Evolutionary conservation across 441 rosid species (phyloP).

Genomic region (Breynia disticha): DNA sequence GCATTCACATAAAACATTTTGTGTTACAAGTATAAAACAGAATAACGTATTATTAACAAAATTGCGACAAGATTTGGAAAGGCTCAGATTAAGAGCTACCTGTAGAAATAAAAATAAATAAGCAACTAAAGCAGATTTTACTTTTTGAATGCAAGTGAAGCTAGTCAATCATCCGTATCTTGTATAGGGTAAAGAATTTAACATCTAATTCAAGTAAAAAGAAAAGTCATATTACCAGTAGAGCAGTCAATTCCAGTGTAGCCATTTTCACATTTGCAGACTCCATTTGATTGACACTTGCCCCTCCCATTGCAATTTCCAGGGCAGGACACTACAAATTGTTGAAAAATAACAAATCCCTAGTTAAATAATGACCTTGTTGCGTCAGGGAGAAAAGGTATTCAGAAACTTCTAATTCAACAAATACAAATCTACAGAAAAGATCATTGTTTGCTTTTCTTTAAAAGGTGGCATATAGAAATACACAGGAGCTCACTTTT

Average conservation of each 20-base stretch:
- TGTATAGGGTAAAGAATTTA: background rate
- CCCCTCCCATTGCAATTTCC: conserved; percentile 72
- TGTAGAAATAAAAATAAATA: too few species aligned
- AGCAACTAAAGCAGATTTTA: too few species aligned
- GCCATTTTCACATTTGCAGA: conserved; percentile 65
- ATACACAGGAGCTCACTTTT: conserved; percentile 45
- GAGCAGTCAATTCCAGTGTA: conserved; percentile 93
- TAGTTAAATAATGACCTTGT: background rate
- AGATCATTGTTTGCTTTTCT: too few species aligned
- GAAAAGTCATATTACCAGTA: conserved; percentile 44
- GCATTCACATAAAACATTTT: conserved; percentile 11
- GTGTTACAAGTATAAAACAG: background rate
- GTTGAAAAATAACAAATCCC: background rate
- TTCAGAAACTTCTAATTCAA: too few species aligned
- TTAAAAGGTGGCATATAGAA: conserved; percentile 4
- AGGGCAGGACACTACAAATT: conserved; percentile 68
- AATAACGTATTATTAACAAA: background rate
- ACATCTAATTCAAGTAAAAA: background rate
- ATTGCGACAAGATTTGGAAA: too few species aligned
- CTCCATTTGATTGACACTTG: conserved; percentile 64
- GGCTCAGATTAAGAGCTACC: too few species aligned
- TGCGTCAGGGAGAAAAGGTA: too few species aligned
- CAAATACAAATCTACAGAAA: too few species aligned
- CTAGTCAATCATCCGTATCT: too few species aligned
- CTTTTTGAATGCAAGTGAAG: too few species aligned